phyloP scores from a whole-genome alignment of 306 rosid genomes.

The Arachis stenosperma region DNA sequence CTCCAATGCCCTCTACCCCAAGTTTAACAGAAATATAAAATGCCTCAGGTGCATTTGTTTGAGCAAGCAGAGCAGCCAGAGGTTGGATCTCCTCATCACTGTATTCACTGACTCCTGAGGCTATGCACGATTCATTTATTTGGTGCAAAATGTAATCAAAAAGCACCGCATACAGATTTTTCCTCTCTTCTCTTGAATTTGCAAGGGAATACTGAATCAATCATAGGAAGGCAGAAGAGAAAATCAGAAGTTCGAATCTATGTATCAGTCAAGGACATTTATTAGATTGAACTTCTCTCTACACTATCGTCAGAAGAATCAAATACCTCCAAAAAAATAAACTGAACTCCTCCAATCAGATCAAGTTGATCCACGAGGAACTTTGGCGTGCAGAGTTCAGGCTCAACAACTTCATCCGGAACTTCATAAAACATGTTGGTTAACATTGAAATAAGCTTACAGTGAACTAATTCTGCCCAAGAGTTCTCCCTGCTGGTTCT shows the following conservation, averaged over 20 bases:
- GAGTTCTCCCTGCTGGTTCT: slow-evolving; percentile 78
- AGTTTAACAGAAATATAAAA: slow-evolving; percentile 90
- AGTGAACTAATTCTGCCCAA: slow-evolving; percentile 97
- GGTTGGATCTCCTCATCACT: slow-evolving; percentile 92
- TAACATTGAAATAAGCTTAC: slow-evolving; percentile 89
- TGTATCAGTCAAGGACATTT: slow-evolving; percentile 5
- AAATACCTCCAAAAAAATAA: slow-evolving; percentile 86
- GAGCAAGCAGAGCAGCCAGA: slow-evolving; percentile 81
- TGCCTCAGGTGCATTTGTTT: slow-evolving; percentile 90
- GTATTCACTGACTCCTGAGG: slow-evolving; percentile 76
- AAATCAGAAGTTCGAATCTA: slow-evolving; percentile 30
- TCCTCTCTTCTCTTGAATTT: slow-evolving; percentile 85
- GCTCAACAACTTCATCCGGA: slow-evolving; percentile 54
- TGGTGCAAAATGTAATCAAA: slow-evolving; percentile 92
- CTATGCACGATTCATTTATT: slow-evolving; percentile 73
- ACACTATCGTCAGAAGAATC: slow-evolving; percentile 22
- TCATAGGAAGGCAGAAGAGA: slow-evolving; percentile 13
- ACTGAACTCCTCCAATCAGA: slow-evolving; percentile 92
- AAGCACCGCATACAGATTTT: slow-evolving; percentile 83
- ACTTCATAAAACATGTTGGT: slow-evolving; percentile 94
- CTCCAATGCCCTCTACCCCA: slow-evolving; percentile 95
- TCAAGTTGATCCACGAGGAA: slow-evolving; percentile 89
- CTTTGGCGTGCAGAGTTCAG: slow-evolving; percentile 50
- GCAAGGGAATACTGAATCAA: slow-evolving; percentile 87
- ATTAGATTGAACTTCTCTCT: slow-evolving; percentile 16